Conservation (phyloP, 257 asterid species). For the Solanum peruvianum region DNA sequence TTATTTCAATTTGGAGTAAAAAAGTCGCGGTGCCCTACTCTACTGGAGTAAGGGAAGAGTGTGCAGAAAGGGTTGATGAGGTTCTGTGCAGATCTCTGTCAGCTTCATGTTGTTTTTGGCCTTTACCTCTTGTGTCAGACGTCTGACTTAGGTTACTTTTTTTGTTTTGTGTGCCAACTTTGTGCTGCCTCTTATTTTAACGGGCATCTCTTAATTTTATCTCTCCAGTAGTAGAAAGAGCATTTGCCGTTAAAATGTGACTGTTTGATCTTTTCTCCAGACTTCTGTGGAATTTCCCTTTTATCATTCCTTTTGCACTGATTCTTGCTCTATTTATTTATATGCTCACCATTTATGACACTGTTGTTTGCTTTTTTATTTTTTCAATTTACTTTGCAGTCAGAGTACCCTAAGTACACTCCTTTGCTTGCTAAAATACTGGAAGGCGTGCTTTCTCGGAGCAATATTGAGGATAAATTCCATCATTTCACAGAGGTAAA, state of each 20-base stretch:
- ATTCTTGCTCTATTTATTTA: neutral
- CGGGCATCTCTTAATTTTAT: neutral
- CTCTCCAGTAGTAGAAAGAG: neutral
- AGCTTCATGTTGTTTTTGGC: neutral
- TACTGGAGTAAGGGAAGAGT: neutral
- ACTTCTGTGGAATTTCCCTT: neutral
- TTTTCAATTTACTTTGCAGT: constrained; percentile 28
- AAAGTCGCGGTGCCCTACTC: neutral
- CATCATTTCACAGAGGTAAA: constrained; percentile 66
- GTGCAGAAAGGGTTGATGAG: neutral
- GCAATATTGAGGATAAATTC: constrained; percentile 48
- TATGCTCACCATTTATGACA: neutral
- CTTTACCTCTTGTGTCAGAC: neutral
- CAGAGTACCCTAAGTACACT: constrained; percentile 80
- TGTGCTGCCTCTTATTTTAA: neutral
- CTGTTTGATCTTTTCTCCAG: neutral
- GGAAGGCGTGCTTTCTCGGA: constrained; percentile 63
- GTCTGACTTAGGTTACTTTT: neutral
- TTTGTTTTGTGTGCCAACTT: neutral
- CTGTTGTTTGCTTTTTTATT: neutral
- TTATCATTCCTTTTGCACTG: neutral
- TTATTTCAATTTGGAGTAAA: neutral
- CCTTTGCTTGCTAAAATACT: constrained; percentile 84
- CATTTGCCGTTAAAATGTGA: neutral
- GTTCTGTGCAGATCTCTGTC: neutral